phyloP scores from a whole-genome alignment of 2,329 filamentous ascomycete genomes.

The Fusarium burgessii region DNA sequence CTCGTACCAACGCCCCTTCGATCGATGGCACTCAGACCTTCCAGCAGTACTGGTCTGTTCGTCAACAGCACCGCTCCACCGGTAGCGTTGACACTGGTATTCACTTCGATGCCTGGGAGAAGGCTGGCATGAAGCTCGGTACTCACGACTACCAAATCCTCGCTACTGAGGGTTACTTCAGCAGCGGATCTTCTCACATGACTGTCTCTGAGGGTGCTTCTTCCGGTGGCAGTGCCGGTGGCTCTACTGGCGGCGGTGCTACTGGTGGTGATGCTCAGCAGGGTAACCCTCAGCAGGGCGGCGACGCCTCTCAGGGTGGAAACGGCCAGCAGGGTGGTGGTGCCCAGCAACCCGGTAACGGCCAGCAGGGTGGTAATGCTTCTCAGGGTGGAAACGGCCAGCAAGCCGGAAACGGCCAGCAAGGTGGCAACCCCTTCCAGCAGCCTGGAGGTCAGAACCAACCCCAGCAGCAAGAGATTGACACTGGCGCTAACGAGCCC shows the following conservation, averaged over 20 bases:
- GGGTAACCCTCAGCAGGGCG: neutral
- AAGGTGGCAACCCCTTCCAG: slow-evolving; percentile 9
- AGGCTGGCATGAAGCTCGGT: slow-evolving; percentile 62
- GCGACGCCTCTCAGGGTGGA: neutral
- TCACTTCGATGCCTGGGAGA: slow-evolving; percentile 66
- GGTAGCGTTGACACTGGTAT: slow-evolving; percentile 62
- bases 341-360: no score
- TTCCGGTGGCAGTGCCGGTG: slow-evolving; percentile 5
- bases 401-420: neutral
- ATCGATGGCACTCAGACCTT: slow-evolving; percentile 64
- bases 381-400: neutral
- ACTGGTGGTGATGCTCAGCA: neutral
- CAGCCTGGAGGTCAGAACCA: slow-evolving; percentile 8
- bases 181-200: slow-evolving; percentile 61
- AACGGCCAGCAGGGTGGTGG: no score
- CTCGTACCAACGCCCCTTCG: slow-evolving; percentile 57
- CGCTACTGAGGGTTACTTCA: slow-evolving; percentile 66
- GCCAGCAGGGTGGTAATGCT: neutral
- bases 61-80: slow-evolving; percentile 60
- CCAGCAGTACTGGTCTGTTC: slow-evolving; percentile 66
- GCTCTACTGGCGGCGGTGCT: neutral
- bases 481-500: slow-evolving; percentile 10
- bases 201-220: slow-evolving; percentile 51
- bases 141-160: slow-evolving; percentile 66
- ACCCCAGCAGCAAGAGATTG: slow-evolving; percentile 12